Evolutionary conservation across 805 yeast genomes (phyloP), one percentile per base, ranked within the genome.

Genomic region (Pichia heedii): DNA sequence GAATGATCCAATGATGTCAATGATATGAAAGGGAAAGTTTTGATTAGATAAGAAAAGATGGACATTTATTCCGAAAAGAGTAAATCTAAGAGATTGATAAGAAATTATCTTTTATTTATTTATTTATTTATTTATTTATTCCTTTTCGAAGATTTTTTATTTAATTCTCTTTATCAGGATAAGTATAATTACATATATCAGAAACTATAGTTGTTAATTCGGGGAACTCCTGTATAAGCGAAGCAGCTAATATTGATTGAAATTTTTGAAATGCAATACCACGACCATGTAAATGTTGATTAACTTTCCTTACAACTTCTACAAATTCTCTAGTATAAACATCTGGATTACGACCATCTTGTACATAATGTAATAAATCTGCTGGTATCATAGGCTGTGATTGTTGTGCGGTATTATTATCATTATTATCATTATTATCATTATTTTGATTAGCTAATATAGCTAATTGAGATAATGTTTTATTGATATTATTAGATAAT

Each of bases 301-400:
- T 93, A 37, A 88, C 79, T 53, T 86, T 81, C 33, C 88, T 80
- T n/a, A 93, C 83, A 30, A 90, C 85, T 59, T 93, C 98, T 15
- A 90, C 86, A 64, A 93, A 93, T 65, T 93, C 98, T 59, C 98
- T 74, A 1, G 97, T 88, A 62, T 93, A 93, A 33, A 93, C 88
- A 58, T 93, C 97, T 0, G 98, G 97, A 58, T 93, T 93, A 52
- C 98, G 71, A 2, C 98, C 98, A 56, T 87, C 95, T 57, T 93
- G 97, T 33, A 93, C 86, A 57, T 93, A 93, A 49, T 83, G 81
- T 13, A 88, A 68, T n/a, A 89, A 89, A 56, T 89, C 96, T 33
- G 83, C 61, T 1, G 96, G 96, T 3, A 84, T 71, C 30, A 6
- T 36, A 20, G 30, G 29, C 27, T 2, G 10, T 24, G 11, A 9